These are phyloP conservation scores for Curvularia spicifera DNA, from an alignment of 2,329 filamentous ascomycete species.

Conservation along the genomic window DNA sequence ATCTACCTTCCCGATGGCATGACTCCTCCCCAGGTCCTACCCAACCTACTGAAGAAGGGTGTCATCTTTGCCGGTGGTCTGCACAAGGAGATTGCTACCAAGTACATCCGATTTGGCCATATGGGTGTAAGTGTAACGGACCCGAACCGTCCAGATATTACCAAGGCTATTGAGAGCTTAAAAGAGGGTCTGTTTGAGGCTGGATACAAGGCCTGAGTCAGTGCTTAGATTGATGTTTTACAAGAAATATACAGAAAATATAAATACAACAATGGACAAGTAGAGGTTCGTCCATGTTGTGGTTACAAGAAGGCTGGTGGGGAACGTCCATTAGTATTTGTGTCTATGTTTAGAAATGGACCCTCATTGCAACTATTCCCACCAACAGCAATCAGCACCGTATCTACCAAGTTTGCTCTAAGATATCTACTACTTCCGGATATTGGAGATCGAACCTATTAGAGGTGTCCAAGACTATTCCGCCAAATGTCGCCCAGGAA, in stretches of 20 bases:
- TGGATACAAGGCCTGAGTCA: conserved; percentile 60
- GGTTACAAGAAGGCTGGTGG: conserved; percentile 5
- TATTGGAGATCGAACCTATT: background rate
- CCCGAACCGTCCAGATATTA: conserved; percentile 77
- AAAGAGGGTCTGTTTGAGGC: conserved; percentile 76
- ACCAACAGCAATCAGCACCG: background rate
- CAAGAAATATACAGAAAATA: background rate
- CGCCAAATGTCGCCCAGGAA: conserved; percentile 14
- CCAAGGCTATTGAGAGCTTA: conserved; percentile 80
- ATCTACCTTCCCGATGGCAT: conserved; percentile 91
- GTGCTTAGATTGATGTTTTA: background rate
- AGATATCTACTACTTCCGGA: background rate
- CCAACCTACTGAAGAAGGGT: conserved; percentile 82
- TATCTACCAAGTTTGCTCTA: background rate
- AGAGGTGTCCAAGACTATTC: conserved; percentile 3
- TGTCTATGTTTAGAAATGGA: conserved; percentile 13
- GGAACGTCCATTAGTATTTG: conserved; percentile 6
- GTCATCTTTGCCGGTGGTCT: conserved; percentile 94
- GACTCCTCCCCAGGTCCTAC: conserved; percentile 80
- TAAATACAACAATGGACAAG: conserved; percentile 13
- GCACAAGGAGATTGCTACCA: conserved; percentile 92
- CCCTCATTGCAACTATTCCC: background rate
- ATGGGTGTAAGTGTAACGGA: conserved; percentile 96
- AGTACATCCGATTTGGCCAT: conserved; percentile 95
- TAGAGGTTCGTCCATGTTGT: background rate